Evolutionary conservation across 768 basidiomycete species (phyloP).

Genomic region (Termitomyces sp.): DNA sequence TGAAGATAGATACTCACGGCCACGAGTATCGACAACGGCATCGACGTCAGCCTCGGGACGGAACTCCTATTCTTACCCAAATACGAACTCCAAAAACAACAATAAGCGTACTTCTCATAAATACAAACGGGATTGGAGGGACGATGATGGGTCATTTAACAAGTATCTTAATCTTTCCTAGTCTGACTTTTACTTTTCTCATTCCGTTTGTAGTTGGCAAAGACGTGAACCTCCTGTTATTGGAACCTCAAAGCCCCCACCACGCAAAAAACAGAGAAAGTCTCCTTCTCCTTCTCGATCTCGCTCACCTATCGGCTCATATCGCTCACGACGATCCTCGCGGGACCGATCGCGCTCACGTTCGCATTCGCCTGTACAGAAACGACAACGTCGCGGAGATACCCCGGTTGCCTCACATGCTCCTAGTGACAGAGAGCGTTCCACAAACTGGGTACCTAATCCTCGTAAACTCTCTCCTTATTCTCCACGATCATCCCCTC

Average conservation of each 20-base stretch:
- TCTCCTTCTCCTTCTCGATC: conserved; percentile 57
- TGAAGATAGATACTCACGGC: conserved; percentile 29
- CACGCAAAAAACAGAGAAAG: conserved; percentile 42
- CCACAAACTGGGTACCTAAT: conserved; percentile 24
- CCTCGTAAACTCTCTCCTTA: conserved; percentile 6
- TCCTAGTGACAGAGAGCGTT: conserved; percentile 41
- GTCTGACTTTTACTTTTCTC: conserved; percentile 2
- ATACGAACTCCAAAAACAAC: conserved; percentile 23
- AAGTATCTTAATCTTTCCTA: conserved; percentile 46
- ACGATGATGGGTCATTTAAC: conserved; percentile 66
- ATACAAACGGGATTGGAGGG: conserved; percentile 44
- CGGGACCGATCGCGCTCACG: conserved; percentile 61
- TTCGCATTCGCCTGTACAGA: conserved; percentile 53
- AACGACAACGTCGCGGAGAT: conserved; percentile 47
- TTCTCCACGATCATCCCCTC: conserved; percentile 4
- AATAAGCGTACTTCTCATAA: conserved; percentile 32
- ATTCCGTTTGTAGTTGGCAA: conserved; percentile 50
- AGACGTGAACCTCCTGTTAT: conserved; percentile 45
- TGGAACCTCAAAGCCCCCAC: conserved; percentile 30
- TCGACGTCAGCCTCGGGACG: conserved; percentile 21
- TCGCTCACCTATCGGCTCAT: conserved; percentile 61
- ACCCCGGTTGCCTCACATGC: conserved; percentile 44
- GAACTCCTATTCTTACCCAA: conserved; percentile 11
- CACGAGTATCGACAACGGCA: conserved; percentile 19
- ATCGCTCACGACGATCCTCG: conserved; percentile 58